Conservation (phyloP, 2,329 filamentous ascomycete species). For the Periconia digitata region DNA sequence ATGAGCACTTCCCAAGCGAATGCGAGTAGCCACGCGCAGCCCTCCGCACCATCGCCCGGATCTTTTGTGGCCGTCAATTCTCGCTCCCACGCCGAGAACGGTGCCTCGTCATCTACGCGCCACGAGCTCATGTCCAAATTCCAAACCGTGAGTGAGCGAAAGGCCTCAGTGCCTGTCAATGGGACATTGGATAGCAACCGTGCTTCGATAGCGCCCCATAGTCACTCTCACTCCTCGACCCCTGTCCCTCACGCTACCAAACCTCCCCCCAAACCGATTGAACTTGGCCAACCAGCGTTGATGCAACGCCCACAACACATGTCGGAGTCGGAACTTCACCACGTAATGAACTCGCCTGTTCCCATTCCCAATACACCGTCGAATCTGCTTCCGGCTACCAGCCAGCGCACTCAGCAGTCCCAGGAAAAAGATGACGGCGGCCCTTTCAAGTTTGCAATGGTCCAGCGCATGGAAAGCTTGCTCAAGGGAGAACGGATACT, state of each 20-base stretch:
- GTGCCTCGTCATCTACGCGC: constrained; percentile 58
- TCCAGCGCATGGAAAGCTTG: constrained; percentile 73
- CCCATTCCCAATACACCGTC: constrained; percentile 59
- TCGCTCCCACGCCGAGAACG: constrained; percentile 50
- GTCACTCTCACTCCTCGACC: constrained; percentile 27
- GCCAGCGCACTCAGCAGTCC: constrained; percentile 40
- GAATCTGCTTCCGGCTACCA: constrained; percentile 52
- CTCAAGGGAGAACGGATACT: constrained; percentile 71
- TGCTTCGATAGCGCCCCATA: constrained; percentile 29
- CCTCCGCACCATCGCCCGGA: constrained; percentile 45
- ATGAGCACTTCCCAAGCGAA: constrained; percentile 44
- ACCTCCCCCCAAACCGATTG: constrained; percentile 24
- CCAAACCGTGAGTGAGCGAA: constrained; percentile 59
- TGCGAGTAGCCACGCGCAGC: constrained; percentile 15
- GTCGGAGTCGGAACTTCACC: constrained; percentile 43
- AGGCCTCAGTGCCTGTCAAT: constrained; percentile 30
- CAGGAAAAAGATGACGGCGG: constrained; percentile 59
- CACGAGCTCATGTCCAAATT: constrained; percentile 66
- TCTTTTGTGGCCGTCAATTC: constrained; percentile 64
- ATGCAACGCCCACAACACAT: constrained; percentile 27
- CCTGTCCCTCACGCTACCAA: constrained; percentile 29
- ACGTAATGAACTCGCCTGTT: constrained; percentile 50
- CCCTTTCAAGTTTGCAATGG: constrained; percentile 66
- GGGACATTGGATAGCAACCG: constrained; percentile 25
- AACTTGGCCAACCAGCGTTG: constrained; percentile 14